Base-by-base conservation (phyloP, 2,329 filamentous ascomycete genomes). In the Helicocarpus griseus region DNA sequence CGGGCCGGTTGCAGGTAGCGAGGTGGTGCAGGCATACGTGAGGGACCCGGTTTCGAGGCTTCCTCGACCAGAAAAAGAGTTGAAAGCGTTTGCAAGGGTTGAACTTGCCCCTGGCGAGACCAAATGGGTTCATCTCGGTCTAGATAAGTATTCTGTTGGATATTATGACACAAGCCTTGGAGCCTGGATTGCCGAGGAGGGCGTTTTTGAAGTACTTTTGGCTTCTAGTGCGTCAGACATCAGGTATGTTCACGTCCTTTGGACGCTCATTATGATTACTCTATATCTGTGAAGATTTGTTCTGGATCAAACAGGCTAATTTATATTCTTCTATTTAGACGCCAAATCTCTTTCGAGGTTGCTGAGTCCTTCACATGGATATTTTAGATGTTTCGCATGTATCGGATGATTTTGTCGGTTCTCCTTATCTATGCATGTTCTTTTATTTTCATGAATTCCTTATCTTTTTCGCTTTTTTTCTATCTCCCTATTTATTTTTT, bases 51-150 rank as follows among this genome's bases (percentile, higher is more conserved):
- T 78, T 62, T 81, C 81, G 1, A 71, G 76, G 8, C 70, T 87
- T n/a, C 78, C 78, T 0, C 71, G 84, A 21, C 84, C 84, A 0
- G 78, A 81, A 58, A 87, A 87, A 67, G 85, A 88, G 66, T 72
- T 88, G 1, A 81, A 82, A 31, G 83, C 81, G 0, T 88, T 87
- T 60, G 77, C 78, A 53, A 87, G 86, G 66, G 75, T 85, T 0
- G 73, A 69, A 47, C 65, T 87, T 2, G 72, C 78, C 41, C 70
- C 76, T 1, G 81, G 79, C 3, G 76, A 74, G 57, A 68, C 67
- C 4, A 65, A 71, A 58, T 60, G 54, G 11, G 72, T 71, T 0
- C 62, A 65, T 21, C 58, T 78, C 36, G 63, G 56, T 22, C 58
- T 77, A 4, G 68, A 76, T 55, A 76, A 73, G 59, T 71, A 77